These are phyloP conservation scores for Hypholoma fasciculare DNA, from an alignment of 768 basidiomycete species.

Conservation along the genomic window DNA sequence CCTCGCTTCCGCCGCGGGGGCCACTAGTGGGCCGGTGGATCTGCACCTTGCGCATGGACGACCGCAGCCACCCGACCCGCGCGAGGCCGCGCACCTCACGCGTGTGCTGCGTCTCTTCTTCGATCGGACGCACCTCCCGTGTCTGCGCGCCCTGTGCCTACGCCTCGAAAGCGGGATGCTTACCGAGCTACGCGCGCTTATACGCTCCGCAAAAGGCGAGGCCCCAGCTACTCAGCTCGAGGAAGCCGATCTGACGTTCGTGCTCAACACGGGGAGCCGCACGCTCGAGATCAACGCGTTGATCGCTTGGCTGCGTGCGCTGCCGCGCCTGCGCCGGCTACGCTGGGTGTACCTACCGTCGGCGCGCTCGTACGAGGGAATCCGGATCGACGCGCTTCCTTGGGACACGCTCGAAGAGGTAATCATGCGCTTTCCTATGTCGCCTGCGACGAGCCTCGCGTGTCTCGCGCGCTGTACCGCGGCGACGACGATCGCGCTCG, in stretches of 20 bases:
- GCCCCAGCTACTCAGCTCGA: background rate
- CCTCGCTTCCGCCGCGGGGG: background rate
- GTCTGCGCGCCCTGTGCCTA: conserved; percentile 1
- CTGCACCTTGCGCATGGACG: background rate
- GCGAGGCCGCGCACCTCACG: background rate
- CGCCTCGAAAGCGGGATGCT: background rate
- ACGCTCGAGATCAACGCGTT: background rate
- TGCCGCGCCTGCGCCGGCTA: background rate
- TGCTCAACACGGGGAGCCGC: background rate
- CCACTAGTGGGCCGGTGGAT: background rate
- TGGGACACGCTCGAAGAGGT: conserved; percentile 1
- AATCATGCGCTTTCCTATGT: background rate
- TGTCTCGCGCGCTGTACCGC: background rate
- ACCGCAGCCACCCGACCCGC: background rate
- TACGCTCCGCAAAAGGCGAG: background rate
- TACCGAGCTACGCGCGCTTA: background rate
- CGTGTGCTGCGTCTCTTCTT: background rate
- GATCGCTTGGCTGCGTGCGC: background rate
- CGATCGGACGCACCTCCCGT: background rate
- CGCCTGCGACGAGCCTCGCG: background rate
- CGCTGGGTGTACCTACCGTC: background rate
- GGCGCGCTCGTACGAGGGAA: background rate
- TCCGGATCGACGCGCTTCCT: background rate
- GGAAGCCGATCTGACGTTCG: background rate
- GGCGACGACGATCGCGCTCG: background rate